Evolutionary conservation across 73 alveolate genomes (phyloP).

Genomic region (Symbiodinium natans): DNA sequence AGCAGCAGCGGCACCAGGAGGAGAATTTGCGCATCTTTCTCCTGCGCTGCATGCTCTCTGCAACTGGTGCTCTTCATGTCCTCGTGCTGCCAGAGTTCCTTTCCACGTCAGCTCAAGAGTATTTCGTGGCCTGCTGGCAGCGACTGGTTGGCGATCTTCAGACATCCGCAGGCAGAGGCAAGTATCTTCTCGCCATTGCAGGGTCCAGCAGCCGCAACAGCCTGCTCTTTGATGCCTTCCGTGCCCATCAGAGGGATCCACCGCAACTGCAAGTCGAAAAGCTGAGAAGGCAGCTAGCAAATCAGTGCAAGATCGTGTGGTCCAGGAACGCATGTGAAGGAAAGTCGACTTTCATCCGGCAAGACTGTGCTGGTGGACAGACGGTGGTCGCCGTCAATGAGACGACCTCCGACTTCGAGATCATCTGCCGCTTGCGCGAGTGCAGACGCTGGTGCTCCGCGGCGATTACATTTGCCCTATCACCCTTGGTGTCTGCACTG

Average conservation of each 20-base stretch:
- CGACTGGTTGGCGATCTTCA: slow-evolving; percentile 5
- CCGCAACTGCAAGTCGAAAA: not conserved
- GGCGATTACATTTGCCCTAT: not conserved
- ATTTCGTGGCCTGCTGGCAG: slow-evolving; percentile 19
- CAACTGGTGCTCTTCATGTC: slow-evolving; percentile 1
- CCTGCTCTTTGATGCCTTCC: slow-evolving; percentile 31
- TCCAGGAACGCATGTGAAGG: slow-evolving; percentile 22
- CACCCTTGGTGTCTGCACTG: slow-evolving; percentile 18
- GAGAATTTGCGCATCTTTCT: slow-evolving; percentile 42
- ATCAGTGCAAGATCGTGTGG: slow-evolving; percentile 28
- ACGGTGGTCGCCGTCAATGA: slow-evolving; percentile 15
- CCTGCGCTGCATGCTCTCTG: slow-evolving; percentile 41
- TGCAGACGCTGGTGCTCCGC: not conserved
- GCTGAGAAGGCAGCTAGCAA: not conserved
- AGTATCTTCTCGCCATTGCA: slow-evolving; percentile 43
- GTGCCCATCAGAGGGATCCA: slow-evolving; percentile 50
- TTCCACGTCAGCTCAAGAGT: not conserved
- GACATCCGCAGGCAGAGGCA: slow-evolving; percentile 47
- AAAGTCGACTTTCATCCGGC: not conserved
- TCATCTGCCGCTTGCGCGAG: slow-evolving; percentile 1
- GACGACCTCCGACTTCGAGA: not conserved
- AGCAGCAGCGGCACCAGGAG: not conserved
- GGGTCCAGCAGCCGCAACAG: not conserved
- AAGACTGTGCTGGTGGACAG: not conserved
- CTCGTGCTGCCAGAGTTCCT: slow-evolving; percentile 29